Evolutionary conservation across 139 green algal species (phyloP).

Genomic region (Picochlorum sp.): DNA sequence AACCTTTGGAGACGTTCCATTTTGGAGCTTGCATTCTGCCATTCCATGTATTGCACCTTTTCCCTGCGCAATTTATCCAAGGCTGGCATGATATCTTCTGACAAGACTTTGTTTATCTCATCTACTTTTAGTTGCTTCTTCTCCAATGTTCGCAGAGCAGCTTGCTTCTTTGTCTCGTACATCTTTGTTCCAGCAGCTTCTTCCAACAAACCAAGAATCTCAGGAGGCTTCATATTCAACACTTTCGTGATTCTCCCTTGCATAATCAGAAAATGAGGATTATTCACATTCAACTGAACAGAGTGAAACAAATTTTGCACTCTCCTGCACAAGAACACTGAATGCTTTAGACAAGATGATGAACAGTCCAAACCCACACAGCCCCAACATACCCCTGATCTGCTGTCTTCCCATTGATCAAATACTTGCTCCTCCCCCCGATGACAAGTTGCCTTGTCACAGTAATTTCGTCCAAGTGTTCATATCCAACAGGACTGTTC

Average conservation of each 20-base stretch:
- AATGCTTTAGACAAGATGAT: constrained; percentile 6
- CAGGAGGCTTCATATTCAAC: constrained; percentile 97
- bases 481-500: constrained; percentile 75
- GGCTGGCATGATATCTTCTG: constrained; percentile 82
- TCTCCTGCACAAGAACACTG: constrained; percentile 42
- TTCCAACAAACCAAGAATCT: constrained; percentile 96
- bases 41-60: constrained; percentile 77
- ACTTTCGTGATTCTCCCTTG: constrained; percentile 97
- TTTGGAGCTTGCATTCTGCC: constrained; percentile 38
- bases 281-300: constrained; percentile 99
- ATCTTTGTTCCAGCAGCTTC: constrained; percentile 94
- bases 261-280: constrained; percentile 99
- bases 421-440: constrained; percentile 94
- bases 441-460: constrained; percentile 94
- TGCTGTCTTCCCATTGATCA: constrained; percentile 90
- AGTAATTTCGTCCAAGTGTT: constrained; percentile 87
- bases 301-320: constrained; percentile 98
- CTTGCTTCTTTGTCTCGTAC: constrained; percentile 98
- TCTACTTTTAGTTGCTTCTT: constrained; percentile 94
- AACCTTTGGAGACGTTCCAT: constrained; percentile 67
- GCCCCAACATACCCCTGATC: constrained; percentile 45
- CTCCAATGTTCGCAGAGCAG: constrained; percentile 68
- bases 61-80: constrained; percentile 75
- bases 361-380: constrained; percentile 30
- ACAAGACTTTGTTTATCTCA: constrained; percentile 90